Base-by-base conservation (phyloP, 1,284 basidiomycete genomes). In the Porogramme epimiltina region DNA sequence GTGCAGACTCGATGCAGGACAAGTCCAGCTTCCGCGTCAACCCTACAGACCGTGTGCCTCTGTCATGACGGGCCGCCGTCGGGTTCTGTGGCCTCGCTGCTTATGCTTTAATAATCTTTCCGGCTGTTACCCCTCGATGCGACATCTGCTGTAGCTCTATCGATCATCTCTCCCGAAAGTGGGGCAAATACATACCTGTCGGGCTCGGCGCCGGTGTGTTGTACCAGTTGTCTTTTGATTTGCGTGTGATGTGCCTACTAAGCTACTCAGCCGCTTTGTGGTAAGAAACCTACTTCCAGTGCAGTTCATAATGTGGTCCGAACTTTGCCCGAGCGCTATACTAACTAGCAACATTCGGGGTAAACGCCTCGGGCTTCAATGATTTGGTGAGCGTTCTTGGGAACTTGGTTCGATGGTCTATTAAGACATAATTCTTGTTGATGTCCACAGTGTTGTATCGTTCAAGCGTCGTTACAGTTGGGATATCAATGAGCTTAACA, bases 1-100 rank as follows among this genome's bases (percentile, higher is more conserved):
- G 34, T 16, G n/a, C n/a, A 91, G 89, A 91, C 69, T 91, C 89
- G 43, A 85, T 91, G 81, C 87, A 89, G 63, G 89, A 91, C 72
- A 89, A 85, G 65, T 89, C 87, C 24, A 89, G 85, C 60, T 91
- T 91, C 73, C 80, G 89, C 26, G 79, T 82, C 18, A 74, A 82
- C 49, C 54, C 64, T 25, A 52, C 51, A 10, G 85, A 87, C 62
- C 75, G 84, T 41, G 73, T 76, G 16, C 72, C 77, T 25, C 56
- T 71, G 52, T 68, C 73, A 65, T 75, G 59, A 70, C 59, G 36
- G 25, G n/a, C 24, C 40, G 19, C 34, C n/a, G n/a, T 18, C 34
- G n/a, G 28, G 20, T 45, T 23, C 8, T 19, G 38, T 3, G 18
- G 41, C 16, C 24, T 13, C n/a, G n/a, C n/a, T n/a, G 19, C n/a